Conservation (phyloP, 2,329 filamentous ascomycete species). For the Stenocarpella maydis region DNA sequence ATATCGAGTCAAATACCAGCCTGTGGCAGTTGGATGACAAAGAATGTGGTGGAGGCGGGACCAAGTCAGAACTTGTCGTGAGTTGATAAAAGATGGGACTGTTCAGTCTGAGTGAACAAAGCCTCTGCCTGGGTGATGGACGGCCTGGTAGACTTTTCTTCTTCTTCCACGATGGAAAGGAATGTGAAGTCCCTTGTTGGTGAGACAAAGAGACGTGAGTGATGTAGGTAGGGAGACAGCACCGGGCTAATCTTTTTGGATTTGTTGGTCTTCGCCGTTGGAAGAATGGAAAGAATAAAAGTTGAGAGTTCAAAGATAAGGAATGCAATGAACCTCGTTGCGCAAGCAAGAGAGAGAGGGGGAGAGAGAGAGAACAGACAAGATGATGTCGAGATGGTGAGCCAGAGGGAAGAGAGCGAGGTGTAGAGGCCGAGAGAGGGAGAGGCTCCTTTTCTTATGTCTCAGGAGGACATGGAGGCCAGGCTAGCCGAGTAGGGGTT, state of each 20-base stretch:
- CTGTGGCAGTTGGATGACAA: constrained; percentile 15
- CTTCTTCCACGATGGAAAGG: constrained; percentile 11
- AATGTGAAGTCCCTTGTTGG: constrained; percentile 11
- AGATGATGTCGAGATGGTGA: constrained; percentile 19
- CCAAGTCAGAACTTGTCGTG: not conserved
- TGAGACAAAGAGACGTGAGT: constrained; percentile 15
- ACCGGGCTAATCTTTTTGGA: not conserved
- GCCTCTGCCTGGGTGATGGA: not conserved
- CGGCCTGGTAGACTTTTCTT: not conserved
- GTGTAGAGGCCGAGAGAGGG: not conserved
- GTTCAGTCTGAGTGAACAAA: not conserved
- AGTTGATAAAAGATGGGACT: not conserved
- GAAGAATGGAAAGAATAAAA: constrained; percentile 23
- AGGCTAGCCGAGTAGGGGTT: constrained; percentile 15
- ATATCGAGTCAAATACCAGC: constrained; percentile 23
- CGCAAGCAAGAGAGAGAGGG: constrained; percentile 9
- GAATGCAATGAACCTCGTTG: constrained; percentile 27
- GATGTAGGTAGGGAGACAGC: constrained; percentile 5
- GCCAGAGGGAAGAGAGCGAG: not conserved
- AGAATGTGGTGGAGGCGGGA: constrained; percentile 21
- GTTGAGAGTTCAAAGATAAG: constrained; percentile 22
- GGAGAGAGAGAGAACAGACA: constrained; percentile 21
- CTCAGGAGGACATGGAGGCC: constrained; percentile 17
- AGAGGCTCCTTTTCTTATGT: constrained; percentile 24
- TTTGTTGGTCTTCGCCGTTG: constrained; percentile 17